A percentile compares a stretch with the other conserved stretches of the same genome.
phyloP scores from a whole-genome alignment of 2,329 filamentous ascomycete genomes.

The Cercospora canescens region DNA sequence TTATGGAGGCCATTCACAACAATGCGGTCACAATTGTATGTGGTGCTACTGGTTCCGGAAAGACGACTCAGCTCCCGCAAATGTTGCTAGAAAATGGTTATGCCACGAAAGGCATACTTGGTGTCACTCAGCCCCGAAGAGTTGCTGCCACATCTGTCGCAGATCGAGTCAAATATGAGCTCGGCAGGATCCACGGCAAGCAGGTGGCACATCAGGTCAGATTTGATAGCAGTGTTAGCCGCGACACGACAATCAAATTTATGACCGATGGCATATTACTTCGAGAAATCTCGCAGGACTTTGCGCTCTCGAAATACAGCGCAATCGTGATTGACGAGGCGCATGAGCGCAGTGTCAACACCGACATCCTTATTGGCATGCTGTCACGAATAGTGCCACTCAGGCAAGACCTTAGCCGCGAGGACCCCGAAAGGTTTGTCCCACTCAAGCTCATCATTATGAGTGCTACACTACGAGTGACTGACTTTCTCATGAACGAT shows the following conservation, averaged over 20 bases:
- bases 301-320: conserved; percentile 85
- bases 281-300: conserved; percentile 86
- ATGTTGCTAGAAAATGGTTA: conserved; percentile 95
- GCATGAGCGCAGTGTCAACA: conserved; percentile 95
- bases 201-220: conserved; percentile 88
- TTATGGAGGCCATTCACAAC: conserved; percentile 97
- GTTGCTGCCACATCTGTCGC: conserved; percentile 98
- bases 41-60: conserved; percentile 93
- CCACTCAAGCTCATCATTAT: conserved; percentile 95
- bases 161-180: conserved; percentile 81
- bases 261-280: conserved; percentile 98
- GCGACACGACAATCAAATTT: conserved; percentile 90
- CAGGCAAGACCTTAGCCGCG: conserved; percentile 70
- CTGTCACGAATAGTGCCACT: conserved; percentile 88
- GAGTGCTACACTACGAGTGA: conserved; percentile 91
- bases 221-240: conserved; percentile 80
- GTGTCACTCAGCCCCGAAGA: conserved; percentile 89
- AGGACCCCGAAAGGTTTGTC: conserved; percentile 66
- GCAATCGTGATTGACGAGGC: conserved; percentile 95
- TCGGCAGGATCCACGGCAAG: conserved; percentile 69
- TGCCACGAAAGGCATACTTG: conserved; percentile 81
- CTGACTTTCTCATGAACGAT: conserved; percentile 83
- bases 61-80: conserved; percentile 95
- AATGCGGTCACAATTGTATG: conserved; percentile 88
- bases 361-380: conserved; percentile 97